Evolutionary conservation across 2,329 filamentous ascomycete genomes (phyloP), one percentile per base, ranked within the genome.

Genomic region (Thelonectria rubi): DNA sequence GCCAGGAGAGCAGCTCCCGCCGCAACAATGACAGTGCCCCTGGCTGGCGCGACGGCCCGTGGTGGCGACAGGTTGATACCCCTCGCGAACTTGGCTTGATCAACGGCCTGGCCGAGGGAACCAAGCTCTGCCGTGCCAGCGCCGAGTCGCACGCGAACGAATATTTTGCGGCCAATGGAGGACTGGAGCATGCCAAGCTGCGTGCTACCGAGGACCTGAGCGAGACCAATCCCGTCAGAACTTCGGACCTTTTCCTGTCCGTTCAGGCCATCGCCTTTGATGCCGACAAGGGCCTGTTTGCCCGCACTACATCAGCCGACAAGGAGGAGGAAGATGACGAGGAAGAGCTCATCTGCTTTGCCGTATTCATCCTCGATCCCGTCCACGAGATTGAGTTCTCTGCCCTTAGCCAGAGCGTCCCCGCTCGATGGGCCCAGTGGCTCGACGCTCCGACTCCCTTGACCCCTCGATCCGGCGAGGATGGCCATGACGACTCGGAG

Each of bases 171-270:
- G 78, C 88, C 3, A 84, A 87, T 63, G 94, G 94, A 32, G 94
- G 94, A 2, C 77, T 97, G 3, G 91, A 94, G 76, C 85, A 88
- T 69, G 94, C 93, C 24, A 91, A 92, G 63, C 88, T 90, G 72
- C 87, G 91, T 56, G 93, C 93, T 1, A 90, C 91, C 0, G 89
- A 97, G 76, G 85, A 89, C 2, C 79, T 96, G 42, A 93, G 88
- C 77, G 92, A 96, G 76, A 86, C 84, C 43, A 98, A 97, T 75
- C 94, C 95, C 0, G 93, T 97, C 12, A 88, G 95, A 59, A 97
- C 91, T 73, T 96, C 92, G 61, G 93, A 99, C 75, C 91, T 99
- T 65, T 99, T 99, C 84, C 84, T 99, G 32, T 88, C 94, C n/a
- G 89, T 99, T 34, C 95, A 99, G 79, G 93, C 95, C 10, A 87